Base-by-base conservation (phyloP, 2,329 filamentous ascomycete species). In the Colletotrichum liriopes region DNA sequence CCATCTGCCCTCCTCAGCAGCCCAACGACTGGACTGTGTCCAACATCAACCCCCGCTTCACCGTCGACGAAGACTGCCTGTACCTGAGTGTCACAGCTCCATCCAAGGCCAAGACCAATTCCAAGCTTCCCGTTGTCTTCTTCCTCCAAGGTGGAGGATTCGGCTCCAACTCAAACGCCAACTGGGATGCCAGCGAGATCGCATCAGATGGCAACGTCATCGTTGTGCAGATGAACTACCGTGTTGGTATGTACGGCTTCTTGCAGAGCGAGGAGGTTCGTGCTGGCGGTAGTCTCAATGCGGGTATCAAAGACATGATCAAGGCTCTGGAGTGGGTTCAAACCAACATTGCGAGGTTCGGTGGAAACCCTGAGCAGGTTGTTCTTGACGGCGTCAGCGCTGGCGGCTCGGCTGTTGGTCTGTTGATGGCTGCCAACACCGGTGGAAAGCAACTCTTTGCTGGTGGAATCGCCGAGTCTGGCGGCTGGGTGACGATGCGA, bases 151-250 rank as follows among this genome's bases (percentile, higher is more conserved):
- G 91, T 5, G 90, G 91, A 3, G 91, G 90, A 0, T 92, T 91
- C 79, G 89, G 88, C 65, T 69, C 73, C 7, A 82, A 86, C 74
- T 81, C 84, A 1, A 84, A 85, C 67, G 77, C 83, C 1, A 86
- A 92, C 72, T 86, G 88, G 75, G 89, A 94, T 74, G 91, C 89
- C 0, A 87, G 86, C 1, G 89, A 87, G 0, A 80, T 95, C n/a
- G 78, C 85, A 39, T 91, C 90, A 0, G 88, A 89, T 23, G 84
- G 86, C 47, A 82, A 88, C 69, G 91, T 94, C 29, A 82, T 95
- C 0, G 89, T 94, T 0, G 92, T 95, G 1, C 91, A 87, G 6
- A 88, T 94, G 81, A 95, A 94, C 81, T 95, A 95, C 79, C 90
- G 93, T 5, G 92, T 95, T 18, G 93, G 93, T 0, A 87, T 89